These are phyloP conservation scores for Metschnikowia baotianmanensis DNA, from an alignment of 805 yeast genomes.

Conservation along the genomic window DNA sequence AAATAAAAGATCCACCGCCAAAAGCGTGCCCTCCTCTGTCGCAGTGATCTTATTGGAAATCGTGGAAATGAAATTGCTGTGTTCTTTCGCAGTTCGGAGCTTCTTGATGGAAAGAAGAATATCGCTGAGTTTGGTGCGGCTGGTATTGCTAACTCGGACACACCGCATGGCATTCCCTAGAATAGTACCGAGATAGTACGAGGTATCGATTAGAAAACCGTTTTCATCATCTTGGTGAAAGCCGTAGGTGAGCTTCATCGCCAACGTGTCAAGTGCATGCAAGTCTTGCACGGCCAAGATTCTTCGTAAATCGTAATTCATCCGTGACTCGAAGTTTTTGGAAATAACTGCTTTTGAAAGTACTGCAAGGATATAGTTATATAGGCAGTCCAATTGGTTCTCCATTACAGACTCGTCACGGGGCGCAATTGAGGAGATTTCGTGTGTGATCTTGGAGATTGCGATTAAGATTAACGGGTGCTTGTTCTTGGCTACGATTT, in stretches of 20 bases:
- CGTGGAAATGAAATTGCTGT: conserved; percentile 6
- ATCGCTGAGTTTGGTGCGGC: conserved; percentile 56
- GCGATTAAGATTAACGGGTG: conserved; percentile 76
- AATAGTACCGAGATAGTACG: conserved; percentile 29
- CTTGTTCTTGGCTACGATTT: conserved; percentile 58
- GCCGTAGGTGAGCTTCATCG: conserved; percentile 37
- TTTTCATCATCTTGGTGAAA: conserved; percentile 16
- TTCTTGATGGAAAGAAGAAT: conserved; percentile 42
- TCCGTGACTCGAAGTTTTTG: conserved; percentile 64
- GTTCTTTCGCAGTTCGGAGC: conserved; percentile 12
- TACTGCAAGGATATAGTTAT: conserved; percentile 78
- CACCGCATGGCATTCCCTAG: conserved; percentile 30
- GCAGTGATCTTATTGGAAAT: conserved; percentile 2
- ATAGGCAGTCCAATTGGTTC: conserved; percentile 63
- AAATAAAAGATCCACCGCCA: conserved; percentile 58
- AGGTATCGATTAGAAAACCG: conserved; percentile 18
- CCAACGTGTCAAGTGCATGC: conserved; percentile 63
- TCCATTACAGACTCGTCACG: conserved; percentile 20
- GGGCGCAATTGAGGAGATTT: conserved; percentile 21
- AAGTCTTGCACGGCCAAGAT: conserved; percentile 73
- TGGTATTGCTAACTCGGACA: conserved; percentile 50
- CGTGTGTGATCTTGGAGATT: conserved; percentile 51
- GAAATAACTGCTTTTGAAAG: conserved; percentile 76
- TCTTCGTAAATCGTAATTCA: conserved; percentile 79
- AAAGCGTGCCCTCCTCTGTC: conserved; percentile 12